Evolutionary conservation across 306 rosid genomes (phyloP).

Genomic region (Cicer chorassanicum): DNA sequence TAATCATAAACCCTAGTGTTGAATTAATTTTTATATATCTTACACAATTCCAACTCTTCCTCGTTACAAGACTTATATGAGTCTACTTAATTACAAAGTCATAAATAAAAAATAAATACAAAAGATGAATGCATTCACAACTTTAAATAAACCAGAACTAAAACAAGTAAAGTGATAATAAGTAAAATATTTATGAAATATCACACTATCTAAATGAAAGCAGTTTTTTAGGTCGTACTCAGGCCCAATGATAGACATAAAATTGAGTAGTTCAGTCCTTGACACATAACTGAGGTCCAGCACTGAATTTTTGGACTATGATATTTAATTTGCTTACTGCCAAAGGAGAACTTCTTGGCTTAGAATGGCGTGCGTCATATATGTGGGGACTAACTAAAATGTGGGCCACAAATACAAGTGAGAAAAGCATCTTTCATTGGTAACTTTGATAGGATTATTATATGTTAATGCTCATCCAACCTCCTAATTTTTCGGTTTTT

Average conservation of each 20-base stretch:
- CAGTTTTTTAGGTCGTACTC: neutral
- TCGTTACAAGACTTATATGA: too few species aligned
- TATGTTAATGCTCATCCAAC: too few species aligned
- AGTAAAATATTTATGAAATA: too few species aligned
- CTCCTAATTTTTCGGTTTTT: too few species aligned
- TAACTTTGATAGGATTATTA: neutral
- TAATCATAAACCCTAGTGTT: neutral
- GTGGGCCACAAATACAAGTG: slow-evolving; percentile 32
- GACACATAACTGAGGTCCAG: neutral
- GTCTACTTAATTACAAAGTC: too few species aligned
- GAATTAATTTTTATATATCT: neutral
- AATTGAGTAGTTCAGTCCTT: neutral
- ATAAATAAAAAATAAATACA: too few species aligned
- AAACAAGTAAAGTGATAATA: too few species aligned
- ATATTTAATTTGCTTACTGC: slow-evolving; percentile 1
- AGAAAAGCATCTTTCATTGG: slow-evolving; percentile 6
- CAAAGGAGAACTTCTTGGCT: neutral
- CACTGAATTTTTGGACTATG: neutral
- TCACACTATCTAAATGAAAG: neutral
- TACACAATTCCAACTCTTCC: too few species aligned
- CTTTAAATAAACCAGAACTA: neutral
- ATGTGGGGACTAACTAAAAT: slow-evolving; percentile 7
- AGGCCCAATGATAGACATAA: slow-evolving; percentile 2
- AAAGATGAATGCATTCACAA: too few species aligned
- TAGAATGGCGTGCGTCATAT: slow-evolving; percentile 1